Evolutionary conservation across 1,284 basidiomycete genomes (phyloP).

Genomic region (Ustilago hordei): DNA sequence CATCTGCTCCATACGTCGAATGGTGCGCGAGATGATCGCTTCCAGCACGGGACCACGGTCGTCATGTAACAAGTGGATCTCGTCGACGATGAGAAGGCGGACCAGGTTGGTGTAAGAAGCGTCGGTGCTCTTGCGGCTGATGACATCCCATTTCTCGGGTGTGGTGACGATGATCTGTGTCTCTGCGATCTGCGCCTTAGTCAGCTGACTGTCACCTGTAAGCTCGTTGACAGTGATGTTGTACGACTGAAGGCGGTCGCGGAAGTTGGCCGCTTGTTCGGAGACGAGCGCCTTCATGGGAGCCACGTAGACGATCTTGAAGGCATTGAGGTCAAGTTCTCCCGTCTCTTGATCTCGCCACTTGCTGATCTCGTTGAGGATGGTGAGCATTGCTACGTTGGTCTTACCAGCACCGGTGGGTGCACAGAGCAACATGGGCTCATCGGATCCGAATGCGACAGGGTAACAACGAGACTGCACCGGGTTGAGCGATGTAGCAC

Average conservation of each 20-base stretch:
- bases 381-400: slow-evolving; percentile 90
- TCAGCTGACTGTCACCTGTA: slow-evolving; percentile 97
- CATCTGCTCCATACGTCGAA: slow-evolving; percentile 87
- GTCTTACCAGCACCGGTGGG: slow-evolving; percentile 99
- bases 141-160: slow-evolving; percentile 97
- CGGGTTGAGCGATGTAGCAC: slow-evolving; percentile 84
- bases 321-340: slow-evolving; percentile 85
- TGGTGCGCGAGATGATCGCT: slow-evolving; percentile 89
- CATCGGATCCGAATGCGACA: slow-evolving; percentile 88
- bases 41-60: slow-evolving; percentile 98
- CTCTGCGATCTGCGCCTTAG: slow-evolving; percentile 95
- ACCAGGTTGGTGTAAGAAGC: slow-evolving; percentile 98
- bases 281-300: slow-evolving; percentile 81
- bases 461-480: slow-evolving; percentile 80
- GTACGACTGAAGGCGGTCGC: slow-evolving; percentile 81
- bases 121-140: slow-evolving; percentile 97
- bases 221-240: slow-evolving; percentile 93
- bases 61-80: slow-evolving; percentile 97
- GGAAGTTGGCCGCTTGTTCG: slow-evolving; percentile 67
- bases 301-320: slow-evolving; percentile 98
- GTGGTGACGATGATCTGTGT: slow-evolving; percentile 99
- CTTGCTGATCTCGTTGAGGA: slow-evolving; percentile 66
- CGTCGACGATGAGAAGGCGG: slow-evolving; percentile 95
- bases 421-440: slow-evolving; percentile 94
- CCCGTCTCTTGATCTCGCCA: slow-evolving; percentile 80